phyloP scores from a whole-genome alignment of 345 rosid genomes.

The Populus ilicifolia region DNA sequence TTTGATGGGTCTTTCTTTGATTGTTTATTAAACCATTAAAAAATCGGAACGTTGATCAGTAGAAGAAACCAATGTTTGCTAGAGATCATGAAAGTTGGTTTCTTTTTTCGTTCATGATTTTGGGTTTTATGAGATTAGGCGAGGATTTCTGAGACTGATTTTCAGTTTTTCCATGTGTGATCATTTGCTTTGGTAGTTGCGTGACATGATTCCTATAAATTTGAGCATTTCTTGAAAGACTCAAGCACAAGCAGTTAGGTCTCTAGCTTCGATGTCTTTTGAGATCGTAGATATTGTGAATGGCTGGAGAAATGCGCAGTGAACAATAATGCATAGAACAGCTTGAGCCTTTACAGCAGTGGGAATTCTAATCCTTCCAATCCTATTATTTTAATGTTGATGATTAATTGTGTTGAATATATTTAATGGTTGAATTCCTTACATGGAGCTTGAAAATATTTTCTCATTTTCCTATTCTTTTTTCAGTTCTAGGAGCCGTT shows the following conservation, averaged over 20 bases:
- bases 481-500: slow-evolving; percentile 73
- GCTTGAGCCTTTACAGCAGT: neutral
- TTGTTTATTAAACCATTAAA: neutral
- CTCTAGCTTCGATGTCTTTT: neutral
- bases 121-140: no score
- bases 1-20: neutral
- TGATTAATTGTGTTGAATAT: neutral
- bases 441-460: neutral
- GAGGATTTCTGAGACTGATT: no score
- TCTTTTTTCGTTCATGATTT: no score
- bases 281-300: neutral
- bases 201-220: neutral
- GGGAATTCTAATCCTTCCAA: no score
- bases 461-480: slow-evolving; percentile 6
- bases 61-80: no score
- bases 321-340: neutral
- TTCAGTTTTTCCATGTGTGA: neutral
- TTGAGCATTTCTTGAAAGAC: neutral
- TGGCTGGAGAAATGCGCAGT: neutral
- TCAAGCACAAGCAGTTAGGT: neutral
- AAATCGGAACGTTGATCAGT: neutral
- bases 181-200: no score
- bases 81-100: no score
- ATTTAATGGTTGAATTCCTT: neutral
- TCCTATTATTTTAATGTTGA: neutral